Evolutionary conservation across 257 asterid genomes (phyloP), one percentile per base, ranked within the genome.

Genomic region (Jacaranda mimosifolia): DNA sequence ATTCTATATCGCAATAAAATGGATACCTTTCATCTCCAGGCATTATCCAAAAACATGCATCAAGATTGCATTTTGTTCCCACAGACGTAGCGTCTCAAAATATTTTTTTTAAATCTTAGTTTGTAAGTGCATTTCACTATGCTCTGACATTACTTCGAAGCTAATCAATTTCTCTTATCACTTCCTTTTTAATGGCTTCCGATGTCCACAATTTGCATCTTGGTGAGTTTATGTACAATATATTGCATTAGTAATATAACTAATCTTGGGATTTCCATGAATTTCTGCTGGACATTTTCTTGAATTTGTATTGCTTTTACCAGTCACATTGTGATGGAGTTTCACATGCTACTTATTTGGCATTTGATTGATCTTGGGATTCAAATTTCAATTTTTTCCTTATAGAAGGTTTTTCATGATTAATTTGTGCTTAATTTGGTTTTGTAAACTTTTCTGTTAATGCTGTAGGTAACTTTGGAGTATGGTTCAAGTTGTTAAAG

Each of bases 391-490:
- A 26, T 26, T 26, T 26, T 26, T 26, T 26, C 32, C 32, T 26
- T 21, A 21, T 57, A 42, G 68, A 42, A 26, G 18, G 19, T 26
- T 45, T 45, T 49, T 68, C 46, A 60, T 77, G 40, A n/a, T 69
- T 43, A 55, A 43, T 55, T 40, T 53, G 46, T 67, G 74, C 18
- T 76, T 63, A 65, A 35, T 42, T 77, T 35, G 38, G 70, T 48
- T 70, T 35, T 69, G 67, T 62, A 32, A 43, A 15, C 46, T 49
- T 63, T 12, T 60, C 12, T 56, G 55, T 5, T 49, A 46, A 45
- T 49, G 65, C 7, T 70, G 59, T 70, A 78, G 82, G 82, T 49
- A 63, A 70, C 49, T 10, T 39, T 35, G 56, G 82, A 51, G 62
- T 15, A 77, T 60, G 65, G 65, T 71, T 51, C 60, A 72, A 51